Evolutionary conservation across 805 yeast genomes (phyloP), one percentile per base, ranked within the genome.

Genomic region (Lipomyces spencermartinsiae): DNA sequence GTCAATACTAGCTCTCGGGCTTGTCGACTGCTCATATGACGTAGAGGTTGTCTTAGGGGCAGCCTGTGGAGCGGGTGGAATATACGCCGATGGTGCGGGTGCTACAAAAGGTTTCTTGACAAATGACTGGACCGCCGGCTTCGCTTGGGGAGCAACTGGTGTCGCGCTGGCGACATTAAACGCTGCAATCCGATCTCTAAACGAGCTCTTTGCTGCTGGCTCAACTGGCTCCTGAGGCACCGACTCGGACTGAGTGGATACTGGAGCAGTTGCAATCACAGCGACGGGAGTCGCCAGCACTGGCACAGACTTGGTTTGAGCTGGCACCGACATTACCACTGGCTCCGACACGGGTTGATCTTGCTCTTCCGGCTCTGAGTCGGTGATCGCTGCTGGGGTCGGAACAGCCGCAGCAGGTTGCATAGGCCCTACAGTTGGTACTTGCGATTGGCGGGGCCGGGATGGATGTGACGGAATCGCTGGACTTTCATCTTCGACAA

Each of bases 101-200:
- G 87, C 83, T 29, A 84, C 88, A 43, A 83, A 87, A 34, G 85
- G 84, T 74, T 86, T 87, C 73, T 84, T 85, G 33, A 84, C 84
- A 72, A 83, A 86, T 0, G 87, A 83, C 67, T 83, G 84, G 46
- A 78, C 74, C 76, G 81, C 71, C 63, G 83, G 76, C 70, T 76
- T 62, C 67, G 65, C 59, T 14, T 75, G 75, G 1, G 86, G 86
- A 53, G 79, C 76, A 14, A 74, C 73, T 4, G 86, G 85, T 37
- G 83, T 79, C 1, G 83, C 77, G 12, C 70, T 67, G 12, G 76
- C 76, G 56, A 76, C 78, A 69, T 85, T 83, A 76, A 87, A 87
- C 34, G 87, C 80, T 2, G 86, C 85, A 46, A 85, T 76, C 65
- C 86, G 80, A 66, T 81, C 81, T 66, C 80, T 80, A 76, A 86